phyloP scores from a whole-genome alignment of 2,329 filamentous ascomycete species.

The Diaporthe sp. region DNA sequence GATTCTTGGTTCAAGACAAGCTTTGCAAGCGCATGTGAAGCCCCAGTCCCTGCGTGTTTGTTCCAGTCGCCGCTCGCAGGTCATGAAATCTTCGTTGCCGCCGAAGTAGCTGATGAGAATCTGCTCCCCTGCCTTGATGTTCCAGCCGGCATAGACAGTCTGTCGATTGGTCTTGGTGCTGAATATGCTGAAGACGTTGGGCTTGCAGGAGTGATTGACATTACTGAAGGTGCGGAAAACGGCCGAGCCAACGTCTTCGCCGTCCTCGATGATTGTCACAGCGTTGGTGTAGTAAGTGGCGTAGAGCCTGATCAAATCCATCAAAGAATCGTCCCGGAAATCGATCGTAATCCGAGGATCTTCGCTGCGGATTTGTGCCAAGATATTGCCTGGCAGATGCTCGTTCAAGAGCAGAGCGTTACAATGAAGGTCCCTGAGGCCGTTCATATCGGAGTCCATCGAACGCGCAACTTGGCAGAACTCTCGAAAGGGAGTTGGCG shows the following conservation, averaged over 20 bases:
- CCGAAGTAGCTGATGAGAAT: slow-evolving; percentile 46
- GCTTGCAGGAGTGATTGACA: slow-evolving; percentile 49
- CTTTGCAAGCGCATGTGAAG: background rate
- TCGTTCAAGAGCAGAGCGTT: background rate
- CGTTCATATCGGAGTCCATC: background rate
- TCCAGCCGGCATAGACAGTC: slow-evolving; percentile 45
- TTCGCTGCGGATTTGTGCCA: background rate
- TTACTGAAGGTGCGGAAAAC: slow-evolving; percentile 33
- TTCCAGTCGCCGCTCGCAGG: background rate
- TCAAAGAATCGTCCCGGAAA: background rate
- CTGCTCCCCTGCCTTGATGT: slow-evolving; percentile 46
- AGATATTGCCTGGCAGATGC: background rate
- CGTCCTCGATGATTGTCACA: background rate
- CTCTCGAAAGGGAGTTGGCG: background rate
- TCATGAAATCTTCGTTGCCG: background rate
- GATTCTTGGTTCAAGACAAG: background rate
- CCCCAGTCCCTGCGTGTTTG: background rate
- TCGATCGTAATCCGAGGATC: background rate
- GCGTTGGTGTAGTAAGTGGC: slow-evolving; percentile 25
- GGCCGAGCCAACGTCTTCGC: background rate
- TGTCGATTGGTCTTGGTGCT: slow-evolving; percentile 41
- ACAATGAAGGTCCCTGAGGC: background rate
- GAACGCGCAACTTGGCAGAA: background rate
- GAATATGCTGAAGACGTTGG: slow-evolving; percentile 47
- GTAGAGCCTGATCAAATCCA: background rate